Evolutionary conservation across 2,329 filamentous ascomycete species (phyloP).

Genomic region (Trichoderma semiorbis): DNA sequence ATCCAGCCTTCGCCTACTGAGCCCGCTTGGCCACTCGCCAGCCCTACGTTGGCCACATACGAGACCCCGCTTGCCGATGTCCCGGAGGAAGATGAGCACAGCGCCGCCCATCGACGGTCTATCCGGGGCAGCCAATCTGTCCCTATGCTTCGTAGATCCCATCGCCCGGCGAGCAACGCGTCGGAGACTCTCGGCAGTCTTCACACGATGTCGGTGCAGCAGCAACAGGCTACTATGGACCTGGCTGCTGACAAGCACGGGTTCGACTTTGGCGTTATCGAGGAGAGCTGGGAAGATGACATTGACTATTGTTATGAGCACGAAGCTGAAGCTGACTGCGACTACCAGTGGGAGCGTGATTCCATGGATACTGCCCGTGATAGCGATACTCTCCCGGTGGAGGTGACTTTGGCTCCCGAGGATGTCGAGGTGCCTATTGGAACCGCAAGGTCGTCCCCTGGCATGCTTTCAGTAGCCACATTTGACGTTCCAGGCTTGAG

Average conservation of each 20-base stretch:
- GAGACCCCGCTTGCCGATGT: conserved; percentile 54
- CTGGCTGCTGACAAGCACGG: conserved; percentile 15
- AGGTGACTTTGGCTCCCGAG: conserved; percentile 26
- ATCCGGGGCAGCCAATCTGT: conserved; percentile 55
- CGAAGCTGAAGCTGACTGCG: conserved; percentile 62
- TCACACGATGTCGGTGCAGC: conserved; percentile 31
- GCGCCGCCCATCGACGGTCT: conserved; percentile 36
- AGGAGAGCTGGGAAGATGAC: conserved; percentile 63
- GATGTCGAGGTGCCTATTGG: conserved; percentile 5
- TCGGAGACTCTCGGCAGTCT: conserved; percentile 51
- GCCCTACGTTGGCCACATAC: conserved; percentile 29
- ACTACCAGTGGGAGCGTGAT: conserved; percentile 62
- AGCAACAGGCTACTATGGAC: conserved; percentile 29
- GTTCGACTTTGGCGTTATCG: conserved; percentile 29
- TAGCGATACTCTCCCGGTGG: conserved; percentile 22
- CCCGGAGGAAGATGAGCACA: conserved; percentile 60
- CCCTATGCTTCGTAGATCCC: conserved; percentile 46
- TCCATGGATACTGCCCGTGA: conserved; percentile 45
- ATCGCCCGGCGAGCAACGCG: conserved; percentile 45
- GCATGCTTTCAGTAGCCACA: conserved; percentile 28
- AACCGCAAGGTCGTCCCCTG: conserved; percentile 25
- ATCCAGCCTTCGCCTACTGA: conserved; percentile 31
- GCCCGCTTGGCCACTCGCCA: conserved; percentile 40
- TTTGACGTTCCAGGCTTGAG: conserved; percentile 48
- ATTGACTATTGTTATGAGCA: conserved; percentile 71